Percentiles rank a stretch among this genome's conserved stretches.
Conservation (phyloP, 169 alveolate species). For the Eimeria maxima region DNA sequence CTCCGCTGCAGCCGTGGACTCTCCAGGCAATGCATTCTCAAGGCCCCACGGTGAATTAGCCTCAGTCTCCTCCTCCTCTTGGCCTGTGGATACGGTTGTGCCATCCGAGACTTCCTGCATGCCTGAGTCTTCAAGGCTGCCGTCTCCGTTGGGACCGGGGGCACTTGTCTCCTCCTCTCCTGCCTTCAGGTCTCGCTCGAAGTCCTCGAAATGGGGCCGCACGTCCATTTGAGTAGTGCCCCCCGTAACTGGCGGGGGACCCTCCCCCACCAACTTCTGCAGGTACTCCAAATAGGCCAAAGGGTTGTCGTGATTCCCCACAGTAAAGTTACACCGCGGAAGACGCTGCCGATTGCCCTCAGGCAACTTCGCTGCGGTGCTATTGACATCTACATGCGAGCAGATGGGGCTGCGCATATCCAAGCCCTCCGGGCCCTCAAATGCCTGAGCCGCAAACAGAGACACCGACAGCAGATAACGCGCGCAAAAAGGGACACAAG, state of each 20-base stretch:
- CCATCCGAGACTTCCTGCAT: background rate
- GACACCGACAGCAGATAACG: background rate
- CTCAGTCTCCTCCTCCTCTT: background rate
- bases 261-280: background rate
- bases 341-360: conserved; percentile 7
- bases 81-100: background rate
- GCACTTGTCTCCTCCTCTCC: background rate
- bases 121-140: background rate
- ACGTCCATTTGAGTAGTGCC: background rate
- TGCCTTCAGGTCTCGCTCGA: background rate
- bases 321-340: conserved; percentile 41
- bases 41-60: too few relatives aligned
- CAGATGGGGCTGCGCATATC: conserved; percentile 10
- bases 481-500: background rate
- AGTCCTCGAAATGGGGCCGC: background rate
- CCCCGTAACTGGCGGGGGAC: background rate
- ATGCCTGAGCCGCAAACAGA: conserved; percentile 13
- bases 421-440: conserved; percentile 63
- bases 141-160: background rate
- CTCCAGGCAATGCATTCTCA: background rate
- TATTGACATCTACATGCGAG: conserved; percentile 12
- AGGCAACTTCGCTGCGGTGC: background rate
- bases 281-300: conserved; percentile 3
- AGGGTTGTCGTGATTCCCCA: conserved; percentile 10
- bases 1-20: background rate